phyloP scores from a whole-genome alignment of 75 land plant species.

The Pinus taeda region DNA sequence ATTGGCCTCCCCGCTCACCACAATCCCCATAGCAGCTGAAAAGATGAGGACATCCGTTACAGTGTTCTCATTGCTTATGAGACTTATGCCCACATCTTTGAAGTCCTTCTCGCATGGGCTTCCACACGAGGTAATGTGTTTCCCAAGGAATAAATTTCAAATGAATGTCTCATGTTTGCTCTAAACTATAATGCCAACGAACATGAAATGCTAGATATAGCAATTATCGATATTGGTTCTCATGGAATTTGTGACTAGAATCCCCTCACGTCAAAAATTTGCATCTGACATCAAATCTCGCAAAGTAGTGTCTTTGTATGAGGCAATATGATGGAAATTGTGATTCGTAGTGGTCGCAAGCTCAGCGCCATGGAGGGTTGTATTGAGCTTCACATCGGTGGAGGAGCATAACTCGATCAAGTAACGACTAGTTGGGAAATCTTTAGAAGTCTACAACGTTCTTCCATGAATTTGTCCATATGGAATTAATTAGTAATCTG shows the following conservation, averaged over 20 bases:
- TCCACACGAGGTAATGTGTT: no score
- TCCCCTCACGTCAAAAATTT: constrained; percentile 64
- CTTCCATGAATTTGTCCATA: constrained; percentile 54
- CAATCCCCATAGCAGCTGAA: no score
- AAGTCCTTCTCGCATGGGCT: no score
- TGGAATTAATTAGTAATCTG: no score
- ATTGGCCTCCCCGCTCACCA: no score
- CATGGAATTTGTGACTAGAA: constrained; percentile 48
- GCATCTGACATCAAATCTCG: constrained; percentile 71
- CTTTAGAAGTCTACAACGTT: constrained; percentile 46
- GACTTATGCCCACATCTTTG: no score
- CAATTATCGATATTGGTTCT: no score
- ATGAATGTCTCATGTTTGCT: no score
- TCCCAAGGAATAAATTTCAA: no score
- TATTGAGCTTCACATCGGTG: constrained; percentile 5
- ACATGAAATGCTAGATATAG: constrained; percentile 60
- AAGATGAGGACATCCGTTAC: no score
- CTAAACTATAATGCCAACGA: constrained; percentile 45
- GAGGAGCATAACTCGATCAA: constrained; percentile 57
- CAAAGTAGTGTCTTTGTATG: constrained; percentile 62
- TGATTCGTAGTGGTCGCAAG: neutral
- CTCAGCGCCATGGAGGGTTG: neutral
- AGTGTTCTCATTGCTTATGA: no score
- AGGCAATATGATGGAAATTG: neutral
- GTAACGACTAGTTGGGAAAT: constrained; percentile 51